Evolutionary conservation across 2,329 filamentous ascomycete genomes (phyloP).

Genomic region (Knoxdaviesia capensis): DNA sequence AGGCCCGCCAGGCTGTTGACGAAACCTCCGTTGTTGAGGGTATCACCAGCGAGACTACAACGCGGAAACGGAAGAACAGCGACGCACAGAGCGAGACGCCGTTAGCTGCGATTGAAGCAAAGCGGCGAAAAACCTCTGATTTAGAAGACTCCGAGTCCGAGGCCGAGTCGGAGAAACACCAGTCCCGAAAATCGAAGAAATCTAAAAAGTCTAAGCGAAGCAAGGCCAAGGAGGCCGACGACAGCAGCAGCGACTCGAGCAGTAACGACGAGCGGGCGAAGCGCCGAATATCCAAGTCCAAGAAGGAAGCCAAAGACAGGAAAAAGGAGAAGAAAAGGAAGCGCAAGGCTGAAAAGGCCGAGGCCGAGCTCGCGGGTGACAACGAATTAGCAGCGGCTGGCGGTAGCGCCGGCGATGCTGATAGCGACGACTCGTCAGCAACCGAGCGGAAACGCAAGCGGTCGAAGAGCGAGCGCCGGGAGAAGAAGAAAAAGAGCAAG

Average conservation of each 20-base stretch:
- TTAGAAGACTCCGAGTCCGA: not conserved
- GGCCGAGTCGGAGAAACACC: not conserved
- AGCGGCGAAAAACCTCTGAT: not conserved
- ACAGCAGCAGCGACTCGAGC: not conserved
- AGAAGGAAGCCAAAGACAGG: constrained; percentile 3
- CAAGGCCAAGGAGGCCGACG: not conserved
- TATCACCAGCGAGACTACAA: constrained; percentile 6
- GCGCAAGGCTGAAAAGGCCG: constrained; percentile 2
- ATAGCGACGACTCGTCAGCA: too few relatives aligned
- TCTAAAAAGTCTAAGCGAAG: not conserved
- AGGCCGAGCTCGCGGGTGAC: not conserved
- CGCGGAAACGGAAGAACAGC: not conserved
- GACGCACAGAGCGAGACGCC: not conserved
- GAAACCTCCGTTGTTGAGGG: constrained; percentile 3
- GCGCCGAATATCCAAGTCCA: constrained; percentile 1
- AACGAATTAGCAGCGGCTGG: too few relatives aligned
- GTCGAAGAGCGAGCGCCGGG: not conserved
- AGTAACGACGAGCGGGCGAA: not conserved
- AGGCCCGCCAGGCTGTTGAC: constrained; percentile 8
- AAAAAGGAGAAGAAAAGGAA: constrained; percentile 1
- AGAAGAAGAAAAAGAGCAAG: constrained; percentile 1
- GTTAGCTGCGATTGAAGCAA: not conserved
- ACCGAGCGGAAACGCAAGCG: too few relatives aligned
- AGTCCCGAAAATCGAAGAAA: not conserved
- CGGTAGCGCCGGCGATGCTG: too few relatives aligned